Conservation (phyloP, 495 filamentous ascomycete genomes). For the Tuber aestivum region DNA sequence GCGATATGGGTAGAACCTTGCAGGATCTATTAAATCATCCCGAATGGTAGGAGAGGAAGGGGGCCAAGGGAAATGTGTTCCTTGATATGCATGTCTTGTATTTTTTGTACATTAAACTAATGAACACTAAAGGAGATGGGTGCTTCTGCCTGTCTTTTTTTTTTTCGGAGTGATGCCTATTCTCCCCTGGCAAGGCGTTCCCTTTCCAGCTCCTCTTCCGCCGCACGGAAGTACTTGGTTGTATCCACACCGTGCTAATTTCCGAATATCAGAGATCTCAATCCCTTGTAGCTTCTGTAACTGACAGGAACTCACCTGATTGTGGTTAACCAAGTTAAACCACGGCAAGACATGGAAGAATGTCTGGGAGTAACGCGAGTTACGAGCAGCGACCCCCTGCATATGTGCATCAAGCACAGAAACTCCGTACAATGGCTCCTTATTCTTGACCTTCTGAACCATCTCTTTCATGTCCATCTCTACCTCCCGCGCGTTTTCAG, state of each 20-base stretch:
- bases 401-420: constrained; percentile 72
- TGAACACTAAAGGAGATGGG: constrained; percentile 4
- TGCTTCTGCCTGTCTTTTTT: constrained; percentile 14
- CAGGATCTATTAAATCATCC: constrained; percentile 27
- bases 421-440: constrained; percentile 82
- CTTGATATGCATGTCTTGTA: constrained; percentile 18
- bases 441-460: constrained; percentile 87
- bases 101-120: constrained; percentile 25
- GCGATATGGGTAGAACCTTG: constrained; percentile 24
- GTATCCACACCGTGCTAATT: constrained; percentile 88
- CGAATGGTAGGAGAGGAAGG: constrained; percentile 20
- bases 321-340: constrained; percentile 98
- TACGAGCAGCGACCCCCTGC: constrained; percentile 87
- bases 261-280: neutral
- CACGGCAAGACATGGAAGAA: constrained; percentile 80
- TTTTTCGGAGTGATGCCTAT: constrained; percentile 13
- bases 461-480: constrained; percentile 98
- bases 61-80: constrained; percentile 8
- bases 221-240: constrained; percentile 93
- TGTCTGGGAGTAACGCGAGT: constrained; percentile 81
- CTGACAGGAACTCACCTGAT: constrained; percentile 52
- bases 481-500: constrained; percentile 82
- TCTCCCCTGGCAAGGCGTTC: constrained; percentile 30
- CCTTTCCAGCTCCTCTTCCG: constrained; percentile 81
- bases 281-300: constrained; percentile 16